Conservation (phyloP, 371 early-diverging fungal genomes). For the Phascolomyces articulosus region DNA sequence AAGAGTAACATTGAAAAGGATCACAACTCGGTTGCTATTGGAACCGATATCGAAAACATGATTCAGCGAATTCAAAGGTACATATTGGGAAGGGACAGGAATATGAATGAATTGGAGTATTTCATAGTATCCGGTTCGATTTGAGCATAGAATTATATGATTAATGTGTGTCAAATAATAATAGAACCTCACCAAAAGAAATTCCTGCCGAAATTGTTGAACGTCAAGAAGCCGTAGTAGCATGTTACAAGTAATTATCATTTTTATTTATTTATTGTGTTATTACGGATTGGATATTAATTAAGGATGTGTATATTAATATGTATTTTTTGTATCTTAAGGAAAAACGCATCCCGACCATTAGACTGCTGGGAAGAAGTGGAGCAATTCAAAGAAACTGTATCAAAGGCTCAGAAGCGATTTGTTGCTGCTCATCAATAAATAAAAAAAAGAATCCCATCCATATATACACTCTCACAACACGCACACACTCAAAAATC, state of each 20-base stretch:
- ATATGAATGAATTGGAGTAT: neutral
- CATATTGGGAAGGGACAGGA: neutral
- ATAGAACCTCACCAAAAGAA: conserved; percentile 41
- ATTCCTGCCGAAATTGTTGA: conserved; percentile 44
- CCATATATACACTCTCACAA: neutral
- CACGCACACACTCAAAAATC: too few relatives aligned
- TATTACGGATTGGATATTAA: neutral
- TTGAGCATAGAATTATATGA: neutral
- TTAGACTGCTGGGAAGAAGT: conserved; percentile 77
- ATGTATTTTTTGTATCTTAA: conserved; percentile 13
- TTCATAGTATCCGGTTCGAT: neutral
- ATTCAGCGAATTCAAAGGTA: conserved; percentile 53
- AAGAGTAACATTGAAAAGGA: conserved; percentile 49
- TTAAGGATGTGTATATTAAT: neutral
- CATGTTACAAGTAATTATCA: conserved; percentile 48
- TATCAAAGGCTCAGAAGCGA: conserved; percentile 57
- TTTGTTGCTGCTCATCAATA: conserved; percentile 52
- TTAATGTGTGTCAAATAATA: neutral
- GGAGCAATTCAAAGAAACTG: conserved; percentile 60
- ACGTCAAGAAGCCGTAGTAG: conserved; percentile 47
- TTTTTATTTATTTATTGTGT: neutral
- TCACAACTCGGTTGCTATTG: conserved; percentile 47
- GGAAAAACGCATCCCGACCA: conserved; percentile 54
- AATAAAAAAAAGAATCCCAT: conserved; percentile 1
- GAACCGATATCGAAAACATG: conserved; percentile 49